Conservation (phyloP, 306 rosid genomes). For the Neltuma alba region DNA sequence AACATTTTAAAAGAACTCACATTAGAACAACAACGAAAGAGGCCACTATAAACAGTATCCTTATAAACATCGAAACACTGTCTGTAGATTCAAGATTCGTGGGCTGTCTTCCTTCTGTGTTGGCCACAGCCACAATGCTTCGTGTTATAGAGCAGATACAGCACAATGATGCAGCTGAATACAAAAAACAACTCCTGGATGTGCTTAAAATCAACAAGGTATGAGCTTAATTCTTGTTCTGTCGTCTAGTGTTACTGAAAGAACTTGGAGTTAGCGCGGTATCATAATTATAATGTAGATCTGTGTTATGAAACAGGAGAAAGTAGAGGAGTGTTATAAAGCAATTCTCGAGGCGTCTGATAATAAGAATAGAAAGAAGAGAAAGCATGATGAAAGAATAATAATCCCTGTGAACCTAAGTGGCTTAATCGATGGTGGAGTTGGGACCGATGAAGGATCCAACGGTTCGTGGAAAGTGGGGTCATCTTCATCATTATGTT, state of each 20-base stretch:
- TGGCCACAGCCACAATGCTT: slow-evolving; percentile 95
- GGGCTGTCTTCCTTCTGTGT: slow-evolving; percentile 78
- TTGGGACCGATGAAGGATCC: slow-evolving; percentile 70
- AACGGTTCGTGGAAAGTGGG: slow-evolving; percentile 74
- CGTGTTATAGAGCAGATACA: slow-evolving; percentile 70
- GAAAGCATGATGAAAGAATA: slow-evolving; percentile 51
- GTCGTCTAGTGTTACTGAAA: not conserved
- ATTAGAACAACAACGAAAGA: not conserved
- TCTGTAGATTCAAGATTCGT: slow-evolving; percentile 72
- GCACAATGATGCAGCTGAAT: slow-evolving; percentile 52
- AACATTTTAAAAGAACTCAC: not conserved
- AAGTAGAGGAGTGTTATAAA: slow-evolving; percentile 69
- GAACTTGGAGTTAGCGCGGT: not conserved
- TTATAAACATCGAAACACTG: not conserved
- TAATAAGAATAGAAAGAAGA: slow-evolving; percentile 30
- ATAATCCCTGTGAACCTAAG: slow-evolving; percentile 64
- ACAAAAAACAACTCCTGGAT: slow-evolving; percentile 67
- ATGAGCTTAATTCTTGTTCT: not conserved
- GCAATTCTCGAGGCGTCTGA: slow-evolving; percentile 31
- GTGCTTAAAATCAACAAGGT: slow-evolving; percentile 78
- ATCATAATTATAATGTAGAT: not conserved
- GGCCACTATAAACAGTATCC: not conserved
- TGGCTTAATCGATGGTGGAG: slow-evolving; percentile 68
- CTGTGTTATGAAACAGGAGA: slow-evolving; percentile 60
- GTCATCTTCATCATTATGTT: slow-evolving; percentile 47